These are phyloP conservation scores for Trifolium repens DNA, from an alignment of 306 rosid genomes.

Conservation along the genomic window DNA sequence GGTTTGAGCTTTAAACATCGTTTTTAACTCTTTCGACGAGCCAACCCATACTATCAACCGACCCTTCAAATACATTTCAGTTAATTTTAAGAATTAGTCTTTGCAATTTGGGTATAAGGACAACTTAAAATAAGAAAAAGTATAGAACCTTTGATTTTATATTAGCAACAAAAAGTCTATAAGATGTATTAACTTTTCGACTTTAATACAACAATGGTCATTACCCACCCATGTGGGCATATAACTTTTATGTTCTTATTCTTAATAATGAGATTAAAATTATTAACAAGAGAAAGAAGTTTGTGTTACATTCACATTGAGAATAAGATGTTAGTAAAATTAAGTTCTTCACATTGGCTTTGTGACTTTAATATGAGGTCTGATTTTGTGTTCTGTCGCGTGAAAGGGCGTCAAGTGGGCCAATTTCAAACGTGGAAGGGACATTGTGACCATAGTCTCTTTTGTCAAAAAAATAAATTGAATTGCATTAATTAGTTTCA, in stretches of 20 bases:
- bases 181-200: not conserved
- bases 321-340: not conserved
- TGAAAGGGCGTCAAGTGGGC: conserved; percentile 29
- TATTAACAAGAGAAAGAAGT: conserved; percentile 6
- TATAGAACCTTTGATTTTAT: no score
- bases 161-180: no score
- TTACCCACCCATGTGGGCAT: conserved; percentile 2
- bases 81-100: no score
- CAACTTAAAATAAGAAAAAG: no score
- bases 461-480: not conserved
- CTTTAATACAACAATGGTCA: not conserved
- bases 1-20: no score
- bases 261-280: not conserved
- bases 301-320: conserved; percentile 14
- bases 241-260: not conserved
- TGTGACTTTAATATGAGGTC: not conserved
- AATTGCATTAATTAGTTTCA: not conserved
- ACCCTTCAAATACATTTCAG: no score
- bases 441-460: not conserved
- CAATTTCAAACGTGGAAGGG: conserved; percentile 3
- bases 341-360: not conserved
- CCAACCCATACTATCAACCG: no score
- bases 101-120: no score
- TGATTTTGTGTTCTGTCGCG: conserved; percentile 7
- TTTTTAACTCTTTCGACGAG: no score